Percentiles rank a stretch among this genome's conserved stretches.
These are phyloP conservation scores for Fusarium paranaense DNA, from an alignment of 2,329 filamentous ascomycete genomes.

Conservation along the genomic window DNA sequence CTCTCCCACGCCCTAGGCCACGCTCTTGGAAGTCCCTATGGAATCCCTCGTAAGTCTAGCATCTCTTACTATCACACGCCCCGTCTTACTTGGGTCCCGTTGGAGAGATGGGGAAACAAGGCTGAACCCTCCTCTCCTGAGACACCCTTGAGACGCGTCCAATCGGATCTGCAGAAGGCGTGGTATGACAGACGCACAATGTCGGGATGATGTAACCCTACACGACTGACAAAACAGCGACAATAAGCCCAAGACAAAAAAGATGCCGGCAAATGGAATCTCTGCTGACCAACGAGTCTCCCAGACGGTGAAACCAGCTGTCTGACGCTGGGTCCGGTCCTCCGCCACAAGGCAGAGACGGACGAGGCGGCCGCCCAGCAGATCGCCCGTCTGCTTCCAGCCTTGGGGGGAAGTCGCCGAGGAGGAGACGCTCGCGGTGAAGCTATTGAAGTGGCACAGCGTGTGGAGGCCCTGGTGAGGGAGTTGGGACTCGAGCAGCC, in stretches of 20 bases:
- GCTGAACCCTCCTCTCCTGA: slow-evolving; percentile 25
- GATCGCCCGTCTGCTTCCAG: slow-evolving; percentile 29
- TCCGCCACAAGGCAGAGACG: slow-evolving; percentile 17
- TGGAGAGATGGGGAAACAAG: slow-evolving; percentile 7
- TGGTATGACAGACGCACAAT: slow-evolving; percentile 25
- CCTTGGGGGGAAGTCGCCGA: slow-evolving; percentile 9
- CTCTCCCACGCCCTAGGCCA: slow-evolving; percentile 28
- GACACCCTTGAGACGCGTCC: slow-evolving; percentile 1
- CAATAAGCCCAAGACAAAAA: slow-evolving; percentile 18
- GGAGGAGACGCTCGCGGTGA: slow-evolving; percentile 4
- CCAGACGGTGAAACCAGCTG: slow-evolving; percentile 39
- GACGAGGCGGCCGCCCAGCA: slow-evolving; percentile 16
- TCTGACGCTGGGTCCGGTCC: slow-evolving; percentile 29
- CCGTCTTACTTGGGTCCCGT: neutral
- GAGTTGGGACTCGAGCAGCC: slow-evolving; percentile 24
- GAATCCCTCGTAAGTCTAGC: slow-evolving; percentile 32
- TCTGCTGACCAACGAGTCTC: slow-evolving; percentile 24
- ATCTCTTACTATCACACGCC: neutral
- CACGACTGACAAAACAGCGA: neutral
- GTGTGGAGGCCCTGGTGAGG: slow-evolving; percentile 12
- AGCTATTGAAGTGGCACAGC: slow-evolving; percentile 26
- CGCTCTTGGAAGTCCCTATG: slow-evolving; percentile 31
- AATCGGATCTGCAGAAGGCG: slow-evolving; percentile 22
- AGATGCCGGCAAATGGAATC: neutral
- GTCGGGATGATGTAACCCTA: slow-evolving; percentile 22